Conservation (phyloP, 495 filamentous ascomycete species). For the Podospora sp. region DNA sequence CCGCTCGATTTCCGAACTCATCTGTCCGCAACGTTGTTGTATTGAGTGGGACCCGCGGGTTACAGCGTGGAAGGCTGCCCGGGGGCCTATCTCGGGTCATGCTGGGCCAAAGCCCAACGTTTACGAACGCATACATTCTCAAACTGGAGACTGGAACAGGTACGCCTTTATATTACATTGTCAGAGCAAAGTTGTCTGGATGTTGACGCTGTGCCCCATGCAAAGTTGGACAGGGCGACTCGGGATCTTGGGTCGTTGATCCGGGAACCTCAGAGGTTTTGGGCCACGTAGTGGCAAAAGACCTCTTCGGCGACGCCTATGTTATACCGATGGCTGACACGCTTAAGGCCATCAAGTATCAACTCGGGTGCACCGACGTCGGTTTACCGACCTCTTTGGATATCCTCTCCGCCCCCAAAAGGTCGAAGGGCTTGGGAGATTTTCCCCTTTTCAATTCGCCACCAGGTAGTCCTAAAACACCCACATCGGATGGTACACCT, state of each 20-base stretch:
- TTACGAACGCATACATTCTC: slow-evolving; percentile 1
- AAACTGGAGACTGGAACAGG: background rate
- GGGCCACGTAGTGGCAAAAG: background rate
- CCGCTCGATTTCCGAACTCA: background rate
- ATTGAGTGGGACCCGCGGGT: background rate
- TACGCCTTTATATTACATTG: background rate
- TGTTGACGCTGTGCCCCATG: background rate
- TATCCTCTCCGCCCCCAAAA: background rate
- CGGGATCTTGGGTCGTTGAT: background rate
- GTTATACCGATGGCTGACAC: background rate
- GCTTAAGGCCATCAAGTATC: background rate
- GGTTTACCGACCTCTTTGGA: background rate
- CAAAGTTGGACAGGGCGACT: background rate
- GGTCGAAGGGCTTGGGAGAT: background rate
- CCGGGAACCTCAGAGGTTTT: background rate
- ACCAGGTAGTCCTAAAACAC: background rate
- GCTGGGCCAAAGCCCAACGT: background rate
- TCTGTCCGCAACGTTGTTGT: background rate
- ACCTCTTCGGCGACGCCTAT: background rate
- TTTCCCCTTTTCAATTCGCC: background rate
- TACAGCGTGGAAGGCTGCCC: background rate
- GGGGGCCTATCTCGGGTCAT: background rate
- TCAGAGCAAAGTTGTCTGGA: background rate
- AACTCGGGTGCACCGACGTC: background rate
- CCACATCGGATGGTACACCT: background rate